Base-by-base conservation (phyloP, 352 stramenopile species). In the Globisporangium recalcitrans region DNA sequence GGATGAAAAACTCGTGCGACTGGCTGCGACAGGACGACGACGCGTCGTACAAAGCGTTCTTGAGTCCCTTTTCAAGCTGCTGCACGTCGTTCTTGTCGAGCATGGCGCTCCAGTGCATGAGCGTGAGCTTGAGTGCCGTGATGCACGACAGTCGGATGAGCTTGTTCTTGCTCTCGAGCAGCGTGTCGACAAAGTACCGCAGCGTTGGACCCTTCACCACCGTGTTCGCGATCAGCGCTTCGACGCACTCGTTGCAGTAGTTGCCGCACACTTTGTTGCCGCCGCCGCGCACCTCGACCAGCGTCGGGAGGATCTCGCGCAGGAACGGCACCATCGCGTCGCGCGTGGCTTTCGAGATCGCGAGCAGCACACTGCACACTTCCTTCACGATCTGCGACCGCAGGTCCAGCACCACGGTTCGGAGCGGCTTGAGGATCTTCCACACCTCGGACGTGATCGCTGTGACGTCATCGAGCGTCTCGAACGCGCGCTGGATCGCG, bases 321-420 rank as follows among this genome's bases (percentile, higher is more conserved):
- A 90, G 64, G 49, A 91, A 87, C 55, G 80, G 80, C 27, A 80
- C 83, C 83, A 94, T 92, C 42, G 80, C 75, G 68, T 93, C 85
- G 26, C 74, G 63, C n/a, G 83, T 88, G n/a, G 76, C 74, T 27
- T 62, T 72, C 34, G 83, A 85, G 22, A 94, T 80, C 57, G 69
- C 73, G 22, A 75, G 73, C 13, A 94, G 71, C 58, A 90, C 55
- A 2, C 62, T 58, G 54, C 85, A 94, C 16, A 90, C 83, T 52
- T 92, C 85, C 63, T 94, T 94, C 62, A 94, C 85, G 60, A 94
- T 90, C 66, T 94, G 85, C 21, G 85, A 94, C 34, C 85, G 78
- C 57, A 94, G 62, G 55, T 94, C 85, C 59, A 90, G 79, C 54
- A 94, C 70, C 70, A 91, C 81, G 24, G 46, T 44, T 53, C 89